Conservation (phyloP, 345 rosid species). For the Populus nigra region DNA sequence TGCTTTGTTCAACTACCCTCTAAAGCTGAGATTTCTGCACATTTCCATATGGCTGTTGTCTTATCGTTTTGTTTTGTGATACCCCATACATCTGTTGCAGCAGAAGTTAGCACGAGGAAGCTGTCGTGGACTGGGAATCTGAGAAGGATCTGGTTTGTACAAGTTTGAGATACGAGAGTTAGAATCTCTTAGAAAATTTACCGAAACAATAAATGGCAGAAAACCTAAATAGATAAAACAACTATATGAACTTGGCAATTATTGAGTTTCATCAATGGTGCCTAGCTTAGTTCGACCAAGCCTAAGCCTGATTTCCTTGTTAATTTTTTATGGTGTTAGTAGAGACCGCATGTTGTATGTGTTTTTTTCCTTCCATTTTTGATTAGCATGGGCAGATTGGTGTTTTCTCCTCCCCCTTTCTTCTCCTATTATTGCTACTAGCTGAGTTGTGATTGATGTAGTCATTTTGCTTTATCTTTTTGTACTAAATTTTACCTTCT, state of each 20-base stretch:
- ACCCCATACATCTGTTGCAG: conserved; percentile 23
- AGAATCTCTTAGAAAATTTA: conserved; percentile 14
- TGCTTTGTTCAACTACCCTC: neutral
- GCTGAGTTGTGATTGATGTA: too few relatives aligned
- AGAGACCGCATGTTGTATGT: conserved; percentile 24
- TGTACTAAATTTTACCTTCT: too few relatives aligned
- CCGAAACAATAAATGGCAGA: conserved; percentile 16
- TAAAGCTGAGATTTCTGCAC: neutral
- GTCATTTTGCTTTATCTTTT: too few relatives aligned
- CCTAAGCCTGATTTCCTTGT: conserved; percentile 10
- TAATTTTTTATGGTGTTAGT: conserved; percentile 15
- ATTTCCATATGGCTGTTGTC: neutral
- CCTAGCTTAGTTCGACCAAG: conserved; percentile 17
- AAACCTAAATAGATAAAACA: conserved; percentile 18
- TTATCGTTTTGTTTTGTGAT: neutral
- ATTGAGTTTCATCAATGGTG: conserved; percentile 9
- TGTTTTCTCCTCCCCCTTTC: too few relatives aligned
- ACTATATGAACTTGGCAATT: conserved; percentile 13
- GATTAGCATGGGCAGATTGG: neutral
- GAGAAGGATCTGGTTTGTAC: conserved; percentile 14
- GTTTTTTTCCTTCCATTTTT: neutral
- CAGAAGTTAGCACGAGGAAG: conserved; percentile 24
- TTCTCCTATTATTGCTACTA: too few relatives aligned
- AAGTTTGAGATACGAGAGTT: conserved; percentile 10
- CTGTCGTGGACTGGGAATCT: conserved; percentile 4